These are phyloP conservation scores for Beauveria sp. DNA, from an alignment of 2,329 filamentous ascomycete species.

Conservation along the genomic window DNA sequence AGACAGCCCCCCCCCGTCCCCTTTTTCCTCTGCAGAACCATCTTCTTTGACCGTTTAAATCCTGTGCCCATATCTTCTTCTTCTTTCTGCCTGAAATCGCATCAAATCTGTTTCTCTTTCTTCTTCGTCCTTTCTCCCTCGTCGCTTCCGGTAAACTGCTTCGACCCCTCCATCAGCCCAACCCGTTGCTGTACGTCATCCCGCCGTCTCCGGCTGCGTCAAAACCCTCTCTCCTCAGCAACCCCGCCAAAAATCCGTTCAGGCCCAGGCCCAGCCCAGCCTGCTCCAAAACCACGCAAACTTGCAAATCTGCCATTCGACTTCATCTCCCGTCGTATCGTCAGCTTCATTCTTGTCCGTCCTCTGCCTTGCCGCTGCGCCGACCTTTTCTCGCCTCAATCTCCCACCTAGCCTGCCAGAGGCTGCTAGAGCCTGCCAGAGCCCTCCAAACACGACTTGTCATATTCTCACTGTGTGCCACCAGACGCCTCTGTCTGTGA, in stretches of 20 bases:
- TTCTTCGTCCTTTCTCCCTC: neutral
- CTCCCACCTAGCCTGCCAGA: neutral
- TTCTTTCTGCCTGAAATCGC: neutral
- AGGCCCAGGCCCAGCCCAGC: constrained; percentile 4
- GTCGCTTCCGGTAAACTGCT: neutral
- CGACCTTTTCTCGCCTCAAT: neutral
- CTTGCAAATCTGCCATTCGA: neutral
- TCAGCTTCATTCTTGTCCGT: neutral
- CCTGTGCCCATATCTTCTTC: neutral
- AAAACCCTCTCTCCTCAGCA: neutral
- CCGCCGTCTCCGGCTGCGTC: constrained; percentile 4
- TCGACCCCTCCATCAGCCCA: neutral
- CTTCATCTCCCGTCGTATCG: neutral
- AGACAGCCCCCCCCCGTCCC: neutral
- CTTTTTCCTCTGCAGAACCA: neutral
- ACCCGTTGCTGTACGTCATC: constrained; percentile 5
- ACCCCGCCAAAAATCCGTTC: constrained; percentile 9
- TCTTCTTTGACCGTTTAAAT: neutral
- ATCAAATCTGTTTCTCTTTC: neutral
- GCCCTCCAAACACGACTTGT: neutral
- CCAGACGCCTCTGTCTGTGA: constrained; percentile 6
- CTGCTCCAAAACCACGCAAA: constrained; percentile 9
- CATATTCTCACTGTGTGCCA: neutral
- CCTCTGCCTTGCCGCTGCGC: neutral
- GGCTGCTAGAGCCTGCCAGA: neutral